Conservation (phyloP, 371 early-diverging fungal species). For the Mucor circinelloides region DNA sequence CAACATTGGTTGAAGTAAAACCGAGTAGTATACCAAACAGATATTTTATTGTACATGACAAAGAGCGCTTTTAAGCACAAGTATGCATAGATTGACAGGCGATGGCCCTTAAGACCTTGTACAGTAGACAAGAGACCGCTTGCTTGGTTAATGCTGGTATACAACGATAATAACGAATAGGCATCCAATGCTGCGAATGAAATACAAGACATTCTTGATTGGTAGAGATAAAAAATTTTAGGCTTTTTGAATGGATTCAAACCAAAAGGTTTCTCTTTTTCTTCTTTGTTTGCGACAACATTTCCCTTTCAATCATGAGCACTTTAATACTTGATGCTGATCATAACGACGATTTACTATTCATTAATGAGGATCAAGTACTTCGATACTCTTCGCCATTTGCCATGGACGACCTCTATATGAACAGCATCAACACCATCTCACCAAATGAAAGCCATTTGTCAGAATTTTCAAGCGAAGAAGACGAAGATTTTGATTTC, state of each 20-base stretch:
- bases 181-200: neutral
- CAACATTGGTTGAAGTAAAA: too few relatives aligned
- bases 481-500: conserved; percentile 17
- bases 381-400: conserved; percentile 6
- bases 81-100: too few relatives aligned
- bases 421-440: neutral
- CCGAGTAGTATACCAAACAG: too few relatives aligned
- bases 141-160: too few relatives aligned
- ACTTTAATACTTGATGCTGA: conserved; percentile 10
- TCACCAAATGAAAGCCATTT: neutral
- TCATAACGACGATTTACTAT: conserved; percentile 8
- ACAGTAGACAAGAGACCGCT: too few relatives aligned
- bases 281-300: neutral
- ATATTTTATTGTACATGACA: too few relatives aligned
- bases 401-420: conserved; percentile 1
- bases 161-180: too few relatives aligned
- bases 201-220: neutral
- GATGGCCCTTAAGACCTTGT: too few relatives aligned
- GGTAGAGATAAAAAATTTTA: neutral
- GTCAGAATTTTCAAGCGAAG: conserved; percentile 22
- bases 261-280: neutral
- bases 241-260: too few relatives aligned
- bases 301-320: conserved; percentile 3
- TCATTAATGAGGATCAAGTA: conserved; percentile 11
- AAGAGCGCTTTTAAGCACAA: too few relatives aligned